Evolutionary conservation across 176 grass and related monocot genomes (phyloP).

Genomic region (Carex kokanica): DNA sequence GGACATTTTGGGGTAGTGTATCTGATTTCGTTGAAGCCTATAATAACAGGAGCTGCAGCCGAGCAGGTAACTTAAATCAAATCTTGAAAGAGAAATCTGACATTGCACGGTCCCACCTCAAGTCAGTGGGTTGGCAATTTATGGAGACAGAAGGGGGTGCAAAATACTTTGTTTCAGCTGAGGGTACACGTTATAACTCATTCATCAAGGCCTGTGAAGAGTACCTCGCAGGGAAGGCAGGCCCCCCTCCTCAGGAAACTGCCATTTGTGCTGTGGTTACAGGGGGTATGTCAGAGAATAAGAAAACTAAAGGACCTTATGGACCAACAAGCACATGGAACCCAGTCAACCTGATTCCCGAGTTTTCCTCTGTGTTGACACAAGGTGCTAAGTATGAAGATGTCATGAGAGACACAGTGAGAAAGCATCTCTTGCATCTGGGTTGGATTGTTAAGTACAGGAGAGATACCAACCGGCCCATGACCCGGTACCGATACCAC

Average conservation of each 20-base stretch:
- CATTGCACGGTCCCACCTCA: slow-evolving; percentile 39
- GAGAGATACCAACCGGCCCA: slow-evolving; percentile 22
- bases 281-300: background rate
- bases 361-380: slow-evolving; percentile 38
- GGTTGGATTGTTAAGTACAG: slow-evolving; percentile 59
- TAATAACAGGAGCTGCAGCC: slow-evolving; percentile 17
- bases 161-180: slow-evolving; percentile 52
- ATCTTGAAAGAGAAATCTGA: slow-evolving; percentile 27
- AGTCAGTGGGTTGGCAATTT: slow-evolving; percentile 49
- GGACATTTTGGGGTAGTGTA: slow-evolving; percentile 18
- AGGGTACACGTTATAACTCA: slow-evolving; percentile 44
- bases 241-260: background rate
- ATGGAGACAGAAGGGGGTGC: slow-evolving; percentile 27
- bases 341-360: slow-evolving; percentile 34
- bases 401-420: slow-evolving; percentile 15
- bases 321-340: slow-evolving; percentile 27
- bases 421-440: slow-evolving; percentile 61
- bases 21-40: slow-evolving; percentile 47
- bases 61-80: background rate
- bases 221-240: background rate
- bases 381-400: background rate
- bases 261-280: background rate
- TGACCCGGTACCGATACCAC: slow-evolving; percentile 35
- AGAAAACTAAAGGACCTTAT: background rate
- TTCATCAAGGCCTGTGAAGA: slow-evolving; percentile 52